These are phyloP conservation scores for Acorus gramineus DNA, from an alignment of 106 monocot species.

Conservation along the genomic window DNA sequence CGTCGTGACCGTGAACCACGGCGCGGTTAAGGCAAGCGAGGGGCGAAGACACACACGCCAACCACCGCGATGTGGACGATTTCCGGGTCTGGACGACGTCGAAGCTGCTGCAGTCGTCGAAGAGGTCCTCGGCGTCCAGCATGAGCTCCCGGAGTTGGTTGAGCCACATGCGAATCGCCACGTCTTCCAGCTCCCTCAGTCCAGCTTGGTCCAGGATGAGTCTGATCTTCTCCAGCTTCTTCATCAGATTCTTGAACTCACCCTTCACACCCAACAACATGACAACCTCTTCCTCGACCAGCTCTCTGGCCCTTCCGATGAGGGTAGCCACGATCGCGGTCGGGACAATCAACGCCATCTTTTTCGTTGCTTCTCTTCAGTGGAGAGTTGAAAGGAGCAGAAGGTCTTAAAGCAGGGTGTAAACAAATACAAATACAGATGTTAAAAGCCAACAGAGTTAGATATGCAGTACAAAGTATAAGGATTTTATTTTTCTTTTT, in stretches of 20 bases:
- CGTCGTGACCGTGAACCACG: too few relatives aligned
- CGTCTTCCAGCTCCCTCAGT: background rate
- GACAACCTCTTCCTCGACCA: background rate
- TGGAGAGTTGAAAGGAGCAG: too few relatives aligned
- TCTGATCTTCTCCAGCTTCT: background rate
- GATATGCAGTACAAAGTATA: too few relatives aligned
- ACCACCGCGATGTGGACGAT: too few relatives aligned
- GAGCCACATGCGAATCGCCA: conserved; percentile 1
- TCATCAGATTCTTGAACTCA: background rate
- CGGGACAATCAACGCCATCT: conserved; percentile 4
- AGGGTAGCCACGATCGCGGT: conserved; percentile 1
- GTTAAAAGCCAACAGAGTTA: too few relatives aligned
- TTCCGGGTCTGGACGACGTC: too few relatives aligned
- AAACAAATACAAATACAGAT: too few relatives aligned
- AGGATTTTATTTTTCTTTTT: too few relatives aligned
- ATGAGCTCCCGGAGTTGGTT: conserved; percentile 1
- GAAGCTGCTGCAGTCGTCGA: conserved; percentile 14
- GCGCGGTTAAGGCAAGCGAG: too few relatives aligned
- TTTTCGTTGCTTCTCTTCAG: too few relatives aligned
- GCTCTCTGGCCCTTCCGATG: background rate
- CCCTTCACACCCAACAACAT: conserved; percentile 1
- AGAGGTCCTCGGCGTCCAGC: conserved; percentile 17
- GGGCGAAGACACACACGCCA: too few relatives aligned
- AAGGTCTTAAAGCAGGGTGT: too few relatives aligned
- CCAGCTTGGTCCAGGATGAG: conserved; percentile 2